Percentiles rank a stretch among this genome's conserved stretches.
phyloP scores from a whole-genome alignment of 345 rosid species.

The Sonneratia alba region DNA sequence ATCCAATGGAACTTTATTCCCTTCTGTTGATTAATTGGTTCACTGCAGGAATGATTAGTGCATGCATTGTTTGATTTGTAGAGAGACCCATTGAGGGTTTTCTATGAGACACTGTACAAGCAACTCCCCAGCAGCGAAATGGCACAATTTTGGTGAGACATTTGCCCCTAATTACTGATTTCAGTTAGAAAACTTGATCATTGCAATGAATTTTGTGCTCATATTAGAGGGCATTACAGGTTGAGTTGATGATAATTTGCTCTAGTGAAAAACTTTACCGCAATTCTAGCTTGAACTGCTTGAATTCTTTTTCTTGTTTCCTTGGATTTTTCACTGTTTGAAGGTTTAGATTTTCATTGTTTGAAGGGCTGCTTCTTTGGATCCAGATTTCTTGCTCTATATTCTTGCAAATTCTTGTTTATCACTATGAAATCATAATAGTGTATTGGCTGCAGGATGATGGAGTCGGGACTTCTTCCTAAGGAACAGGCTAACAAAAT shows the following conservation, averaged over 20 bases:
- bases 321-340: not conserved
- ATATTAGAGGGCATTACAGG: not conserved
- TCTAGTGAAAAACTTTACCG: not conserved
- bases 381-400: not conserved
- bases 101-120: constrained; percentile 68
- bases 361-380: not conserved
- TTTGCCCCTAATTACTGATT: not conserved
- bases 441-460: constrained; percentile 53
- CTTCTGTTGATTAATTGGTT: not conserved
- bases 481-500: constrained; percentile 59
- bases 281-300: not conserved
- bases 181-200: not conserved
- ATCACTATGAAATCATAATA: not conserved
- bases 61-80: constrained; percentile 27
- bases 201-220: not conserved
- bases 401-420: not conserved
- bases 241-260: not conserved
- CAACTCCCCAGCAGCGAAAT: constrained; percentile 78
- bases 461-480: constrained; percentile 90
- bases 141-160: constrained; percentile 87
- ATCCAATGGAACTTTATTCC: not conserved
- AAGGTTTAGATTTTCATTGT: not conserved
- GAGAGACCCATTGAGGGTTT: constrained; percentile 95
- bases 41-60: not conserved
- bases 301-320: not conserved